Conservation (phyloP, 495 filamentous ascomycete genomes). For the Recurvomyces mirabilis region DNA sequence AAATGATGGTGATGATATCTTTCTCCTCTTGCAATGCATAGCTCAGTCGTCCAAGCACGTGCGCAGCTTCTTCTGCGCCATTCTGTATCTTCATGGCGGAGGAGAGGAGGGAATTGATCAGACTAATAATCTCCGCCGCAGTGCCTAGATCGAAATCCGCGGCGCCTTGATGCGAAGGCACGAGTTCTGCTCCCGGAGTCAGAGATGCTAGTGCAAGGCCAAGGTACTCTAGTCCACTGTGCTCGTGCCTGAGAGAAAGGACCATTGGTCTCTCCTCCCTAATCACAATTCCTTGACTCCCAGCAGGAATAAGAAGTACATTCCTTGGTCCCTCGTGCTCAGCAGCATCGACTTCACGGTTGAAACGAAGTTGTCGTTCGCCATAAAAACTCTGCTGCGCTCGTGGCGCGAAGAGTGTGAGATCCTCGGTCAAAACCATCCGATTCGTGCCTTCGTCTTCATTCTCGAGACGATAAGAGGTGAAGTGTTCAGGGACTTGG, state of each 20-base stretch:
- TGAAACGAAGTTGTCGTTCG: neutral
- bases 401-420: conserved; percentile 39
- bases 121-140: conserved; percentile 50
- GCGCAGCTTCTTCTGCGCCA: conserved; percentile 6
- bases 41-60: conserved; percentile 8
- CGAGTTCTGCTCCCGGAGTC: conserved; percentile 15
- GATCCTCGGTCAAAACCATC: conserved; percentile 41
- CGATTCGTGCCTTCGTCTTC: conserved; percentile 76
- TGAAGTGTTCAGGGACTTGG: conserved; percentile 50
- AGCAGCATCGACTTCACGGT: neutral
- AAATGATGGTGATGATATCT: conserved; percentile 71
- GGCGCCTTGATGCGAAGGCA: neutral
- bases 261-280: conserved; percentile 17
- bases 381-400: neutral
- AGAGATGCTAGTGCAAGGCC: conserved; percentile 54
- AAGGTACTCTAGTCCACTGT: conserved; percentile 62
- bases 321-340: neutral
- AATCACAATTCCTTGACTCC: conserved; percentile 14
- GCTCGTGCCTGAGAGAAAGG: conserved; percentile 11
- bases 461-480: conserved; percentile 57
- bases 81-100: conserved; percentile 19
- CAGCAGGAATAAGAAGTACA: conserved; percentile 11
- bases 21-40: conserved; percentile 26
- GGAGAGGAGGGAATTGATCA: conserved; percentile 48
- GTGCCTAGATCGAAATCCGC: conserved; percentile 34